A percentile compares a stretch with the other conserved stretches of the same genome.
Evolutionary conservation across 1,284 basidiomycete species (phyloP).

Genomic region (Macrocystidia cucumis): DNA sequence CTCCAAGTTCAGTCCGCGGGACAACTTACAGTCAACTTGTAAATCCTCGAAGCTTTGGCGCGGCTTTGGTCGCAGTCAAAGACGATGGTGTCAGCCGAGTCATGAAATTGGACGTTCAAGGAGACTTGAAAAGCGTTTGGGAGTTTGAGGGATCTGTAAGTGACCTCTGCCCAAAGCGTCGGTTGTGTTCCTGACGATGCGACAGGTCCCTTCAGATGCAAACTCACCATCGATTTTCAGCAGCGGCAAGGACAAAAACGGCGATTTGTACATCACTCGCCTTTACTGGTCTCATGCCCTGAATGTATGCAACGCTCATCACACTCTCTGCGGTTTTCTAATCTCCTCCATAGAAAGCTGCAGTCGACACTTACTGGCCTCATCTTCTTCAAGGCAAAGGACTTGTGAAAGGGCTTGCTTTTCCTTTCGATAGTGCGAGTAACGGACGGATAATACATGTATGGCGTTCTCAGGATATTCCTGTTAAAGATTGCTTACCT

Average conservation of each 20-base stretch:
- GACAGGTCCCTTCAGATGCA: constrained; percentile 23
- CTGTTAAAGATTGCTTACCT: constrained; percentile 5
- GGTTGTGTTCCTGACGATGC: not conserved
- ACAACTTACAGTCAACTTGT: constrained; percentile 41
- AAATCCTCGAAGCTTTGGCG: too few species aligned
- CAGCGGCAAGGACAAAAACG: constrained; percentile 52
- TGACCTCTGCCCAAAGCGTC: too few species aligned
- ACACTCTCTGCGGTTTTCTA: not conserved
- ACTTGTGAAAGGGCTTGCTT: constrained; percentile 52
- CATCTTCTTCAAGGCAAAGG: constrained; percentile 49
- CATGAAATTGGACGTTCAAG: constrained; percentile 37
- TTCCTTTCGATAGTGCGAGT: constrained; percentile 64
- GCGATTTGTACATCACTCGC: constrained; percentile 57
- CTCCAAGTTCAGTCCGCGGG: too few species aligned
- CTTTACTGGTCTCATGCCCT: constrained; percentile 65
- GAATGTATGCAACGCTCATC: constrained; percentile 31
- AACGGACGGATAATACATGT: constrained; percentile 75
- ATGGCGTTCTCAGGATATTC: constrained; percentile 16
- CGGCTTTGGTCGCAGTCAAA: constrained; percentile 46
- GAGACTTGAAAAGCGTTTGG: constrained; percentile 37
- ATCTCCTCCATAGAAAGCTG: constrained; percentile 26
- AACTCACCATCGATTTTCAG: constrained; percentile 46
- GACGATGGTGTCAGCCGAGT: constrained; percentile 50
- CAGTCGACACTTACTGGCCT: constrained; percentile 52
- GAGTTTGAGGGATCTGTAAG: constrained; percentile 56